A percentile compares a stretch with the other conserved stretches of the same genome.
Evolutionary conservation across 1,284 basidiomycete species (phyloP).

Genomic region (Rhodotorula sp.): DNA sequence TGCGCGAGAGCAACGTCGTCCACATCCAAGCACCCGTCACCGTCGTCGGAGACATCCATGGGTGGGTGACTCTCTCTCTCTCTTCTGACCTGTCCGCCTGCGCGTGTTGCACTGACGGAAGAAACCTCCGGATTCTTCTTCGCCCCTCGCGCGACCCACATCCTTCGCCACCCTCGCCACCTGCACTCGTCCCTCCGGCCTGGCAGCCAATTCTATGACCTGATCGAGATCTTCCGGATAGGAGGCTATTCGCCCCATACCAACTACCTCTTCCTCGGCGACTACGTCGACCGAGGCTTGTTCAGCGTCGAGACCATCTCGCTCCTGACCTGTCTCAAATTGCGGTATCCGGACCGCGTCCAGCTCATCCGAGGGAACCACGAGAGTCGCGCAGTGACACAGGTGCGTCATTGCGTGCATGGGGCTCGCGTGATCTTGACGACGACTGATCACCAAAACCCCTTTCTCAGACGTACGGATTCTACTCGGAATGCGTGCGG

Average conservation of each 20-base stretch:
- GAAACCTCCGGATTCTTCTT: conserved; percentile 44
- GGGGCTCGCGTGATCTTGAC: neutral
- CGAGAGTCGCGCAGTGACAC: conserved; percentile 95
- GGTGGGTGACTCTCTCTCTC: conserved; percentile 59
- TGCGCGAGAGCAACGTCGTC: conserved; percentile 98
- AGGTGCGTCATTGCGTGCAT: conserved; percentile 61
- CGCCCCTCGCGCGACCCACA: neutral
- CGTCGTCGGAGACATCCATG: conserved; percentile 98
- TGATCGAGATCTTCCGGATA: conserved; percentile 98
- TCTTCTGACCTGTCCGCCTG: neutral
- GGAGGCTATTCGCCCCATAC: conserved; percentile 94
- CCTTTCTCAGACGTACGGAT: conserved; percentile 86
- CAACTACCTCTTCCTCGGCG: conserved; percentile 95
- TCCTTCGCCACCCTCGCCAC: neutral
- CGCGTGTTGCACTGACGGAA: conserved; percentile 20
- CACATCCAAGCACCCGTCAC: conserved; percentile 98
- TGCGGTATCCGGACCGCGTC: conserved; percentile 94
- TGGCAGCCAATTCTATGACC: conserved; percentile 92
- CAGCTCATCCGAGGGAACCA: conserved; percentile 98
- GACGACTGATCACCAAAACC: no score
- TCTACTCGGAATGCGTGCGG: conserved; percentile 96
- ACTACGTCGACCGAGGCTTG: conserved; percentile 95
- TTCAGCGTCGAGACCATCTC: conserved; percentile 99
- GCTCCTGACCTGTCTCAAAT: conserved; percentile 90
- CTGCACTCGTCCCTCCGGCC: neutral